Base-by-base conservation (phyloP, 495 filamentous ascomycete species). In the Trichoderma parareesei region DNA sequence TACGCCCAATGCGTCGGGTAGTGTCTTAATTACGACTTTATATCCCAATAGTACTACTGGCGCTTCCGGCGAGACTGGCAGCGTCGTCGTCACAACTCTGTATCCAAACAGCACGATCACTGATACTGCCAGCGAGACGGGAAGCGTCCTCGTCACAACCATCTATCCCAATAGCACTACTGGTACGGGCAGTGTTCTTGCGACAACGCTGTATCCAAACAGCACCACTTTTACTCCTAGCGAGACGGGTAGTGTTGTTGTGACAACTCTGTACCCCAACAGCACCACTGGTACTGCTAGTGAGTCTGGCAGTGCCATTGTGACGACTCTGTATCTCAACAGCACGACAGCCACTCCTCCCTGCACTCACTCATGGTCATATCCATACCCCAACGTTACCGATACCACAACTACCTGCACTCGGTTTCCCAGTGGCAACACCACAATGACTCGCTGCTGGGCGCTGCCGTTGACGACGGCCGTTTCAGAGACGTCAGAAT, bases 371-470 rank as follows among this genome's bases (percentile, higher is more conserved):
- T 57, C 53, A 9, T 57, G 53, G 53, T 20, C 37, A 37, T 57
- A 57, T 14, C 53, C 53, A 6, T 57, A 57, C 18, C 53, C 27
- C 27, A 57, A 57, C 27, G 37, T 57, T 10, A 57, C 9, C 18
- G 53, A 57, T n/a, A 57, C 27, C 27, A 57, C 53, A 13, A 57
- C 53, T 9, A 57, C 53, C 11, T 57, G 53, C 53, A 57, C 53
- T 8, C 53, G 53, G 4, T 57, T 57, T 9, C 53, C 53, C 4
- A 57, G 27, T n/a, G 53, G 53, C 16, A 57, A 57, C 53, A 57
- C 53, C 9, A 57, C 53, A 13, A 11, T 37, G 14, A 57, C 53
- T 57, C 53, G 53, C 3, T 57, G 53, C 53, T 57, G 53, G 53
- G 53, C 53, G 11, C 6, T 57, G 20, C 53, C 53, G 14, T 37